Evolutionary conservation across 2,329 filamentous ascomycete genomes (phyloP).

Genomic region (Botrytis cinerea): DNA sequence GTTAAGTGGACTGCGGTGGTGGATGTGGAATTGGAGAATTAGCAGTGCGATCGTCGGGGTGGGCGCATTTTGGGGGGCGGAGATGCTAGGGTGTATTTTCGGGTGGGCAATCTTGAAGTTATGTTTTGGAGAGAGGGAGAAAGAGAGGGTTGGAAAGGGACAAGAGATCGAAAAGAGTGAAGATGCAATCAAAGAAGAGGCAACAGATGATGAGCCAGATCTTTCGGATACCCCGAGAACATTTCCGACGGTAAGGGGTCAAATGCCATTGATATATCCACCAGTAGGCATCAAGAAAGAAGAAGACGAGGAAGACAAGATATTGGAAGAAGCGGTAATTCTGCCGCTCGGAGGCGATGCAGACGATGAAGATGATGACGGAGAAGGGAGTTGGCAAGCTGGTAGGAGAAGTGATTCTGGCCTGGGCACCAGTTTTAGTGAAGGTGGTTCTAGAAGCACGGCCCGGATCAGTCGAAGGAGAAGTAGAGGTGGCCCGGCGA

Average conservation of each 20-base stretch:
- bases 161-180: constrained; percentile 25
- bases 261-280: constrained; percentile 47
- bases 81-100: constrained; percentile 65
- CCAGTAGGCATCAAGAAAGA: constrained; percentile 40
- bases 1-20: constrained; percentile 74
- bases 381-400: constrained; percentile 39
- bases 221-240: constrained; percentile 49
- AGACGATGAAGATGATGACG: constrained; percentile 52
- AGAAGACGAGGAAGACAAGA: constrained; percentile 37
- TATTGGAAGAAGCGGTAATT: constrained; percentile 33
- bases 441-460: constrained; percentile 40
- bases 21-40: constrained; percentile 84
- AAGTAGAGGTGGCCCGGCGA: constrained; percentile 20
- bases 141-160: constrained; percentile 35
- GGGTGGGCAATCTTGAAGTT: constrained; percentile 59
- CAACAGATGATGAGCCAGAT: constrained; percentile 39
- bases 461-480: constrained; percentile 35
- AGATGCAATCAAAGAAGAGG: constrained; percentile 20
- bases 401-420: constrained; percentile 49
- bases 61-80: constrained; percentile 72
- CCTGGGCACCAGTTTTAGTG: constrained; percentile 56
- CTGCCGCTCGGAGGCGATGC: constrained; percentile 46
- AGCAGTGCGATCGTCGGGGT: constrained; percentile 69
- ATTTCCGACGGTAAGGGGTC: constrained; percentile 48
- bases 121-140: constrained; percentile 27